Conservation (phyloP, 1,284 basidiomycete species). For the Xerocomus minutiporus region DNA sequence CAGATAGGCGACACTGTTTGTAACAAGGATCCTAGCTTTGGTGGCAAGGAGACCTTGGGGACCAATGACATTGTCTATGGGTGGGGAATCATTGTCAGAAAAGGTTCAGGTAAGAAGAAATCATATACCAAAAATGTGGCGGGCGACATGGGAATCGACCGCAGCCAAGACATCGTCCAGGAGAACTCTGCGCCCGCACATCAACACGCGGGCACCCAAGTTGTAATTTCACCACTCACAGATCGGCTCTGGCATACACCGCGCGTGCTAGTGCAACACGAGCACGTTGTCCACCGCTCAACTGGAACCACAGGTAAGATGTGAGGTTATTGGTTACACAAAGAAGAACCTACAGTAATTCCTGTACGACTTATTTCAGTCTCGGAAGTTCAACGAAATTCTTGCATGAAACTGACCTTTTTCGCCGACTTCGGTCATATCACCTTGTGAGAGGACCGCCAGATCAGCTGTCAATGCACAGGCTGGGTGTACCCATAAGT, state of each 20-base stretch:
- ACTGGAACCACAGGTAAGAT: constrained; percentile 18
- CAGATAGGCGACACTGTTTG: constrained; percentile 85
- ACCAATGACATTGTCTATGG: constrained; percentile 81
- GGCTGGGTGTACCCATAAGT: constrained; percentile 41
- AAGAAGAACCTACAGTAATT: constrained; percentile 26
- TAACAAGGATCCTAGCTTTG: constrained; percentile 87
- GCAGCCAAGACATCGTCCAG: constrained; percentile 45
- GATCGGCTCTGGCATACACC: constrained; percentile 51
- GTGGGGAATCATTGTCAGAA: background rate
- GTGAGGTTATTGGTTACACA: background rate
- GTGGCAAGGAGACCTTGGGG: constrained; percentile 80
- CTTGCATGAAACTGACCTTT: constrained; percentile 25
- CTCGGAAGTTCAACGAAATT: constrained; percentile 35
- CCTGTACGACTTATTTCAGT: constrained; percentile 12
- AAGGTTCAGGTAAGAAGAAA: background rate
- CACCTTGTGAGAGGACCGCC: constrained; percentile 65
- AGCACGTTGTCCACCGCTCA: constrained; percentile 60
- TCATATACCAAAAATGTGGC: constrained; percentile 53
- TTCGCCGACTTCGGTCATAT: constrained; percentile 73
- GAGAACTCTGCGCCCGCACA: constrained; percentile 20
- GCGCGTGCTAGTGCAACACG: constrained; percentile 53
- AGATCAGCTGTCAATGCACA: constrained; percentile 85
- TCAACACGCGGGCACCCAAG: background rate
- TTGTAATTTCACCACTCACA: constrained; percentile 24
- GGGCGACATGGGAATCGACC: constrained; percentile 72